phyloP scores from a whole-genome alignment of 2,329 filamentous ascomycete species.

The Rachicladosporium sp. region DNA sequence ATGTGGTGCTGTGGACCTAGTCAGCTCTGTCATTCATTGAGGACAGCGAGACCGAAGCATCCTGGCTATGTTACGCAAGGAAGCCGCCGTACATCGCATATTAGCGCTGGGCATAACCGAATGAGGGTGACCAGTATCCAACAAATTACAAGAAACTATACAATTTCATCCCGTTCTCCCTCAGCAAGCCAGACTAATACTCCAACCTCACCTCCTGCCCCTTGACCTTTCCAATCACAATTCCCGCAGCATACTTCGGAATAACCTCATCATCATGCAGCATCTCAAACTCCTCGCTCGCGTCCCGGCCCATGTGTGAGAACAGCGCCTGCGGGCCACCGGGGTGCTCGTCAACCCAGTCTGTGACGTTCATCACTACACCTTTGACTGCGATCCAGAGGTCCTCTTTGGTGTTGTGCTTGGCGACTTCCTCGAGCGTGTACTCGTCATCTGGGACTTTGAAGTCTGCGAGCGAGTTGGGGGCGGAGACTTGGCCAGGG shows the following conservation, averaged over 20 bases:
- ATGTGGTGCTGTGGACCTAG: no score
- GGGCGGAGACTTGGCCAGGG: conserved; percentile 47
- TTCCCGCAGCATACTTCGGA: conserved; percentile 87
- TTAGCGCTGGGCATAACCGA: no score
- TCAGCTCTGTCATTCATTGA: no score
- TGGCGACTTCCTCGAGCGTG: conserved; percentile 84
- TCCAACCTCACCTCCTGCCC: conserved; percentile 68
- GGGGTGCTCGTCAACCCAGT: conserved; percentile 97
- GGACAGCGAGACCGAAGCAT: no score
- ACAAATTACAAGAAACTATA: no score
- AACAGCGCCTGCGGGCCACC: conserved; percentile 93
- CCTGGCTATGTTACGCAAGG: no score
- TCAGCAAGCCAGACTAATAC: conserved; percentile 31
- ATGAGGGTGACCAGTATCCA: no score
- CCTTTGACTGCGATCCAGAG: conserved; percentile 99
- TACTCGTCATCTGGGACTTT: conserved; percentile 85
- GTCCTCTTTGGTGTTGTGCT: conserved; percentile 98
- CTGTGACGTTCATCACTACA: conserved; percentile 81
- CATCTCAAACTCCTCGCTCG: conserved; percentile 93
- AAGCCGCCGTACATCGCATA: no score
- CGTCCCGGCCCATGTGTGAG: conserved; percentile 96
- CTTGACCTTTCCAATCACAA: conserved; percentile 92
- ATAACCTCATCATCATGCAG: conserved; percentile 98
- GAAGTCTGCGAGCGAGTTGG: conserved; percentile 59
- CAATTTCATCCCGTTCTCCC: no score